A percentile compares a stretch with the other conserved stretches of the same genome.
Evolutionary conservation across 1,284 basidiomycete genomes (phyloP).

Genomic region (Exobasidium cylindrosporum): DNA sequence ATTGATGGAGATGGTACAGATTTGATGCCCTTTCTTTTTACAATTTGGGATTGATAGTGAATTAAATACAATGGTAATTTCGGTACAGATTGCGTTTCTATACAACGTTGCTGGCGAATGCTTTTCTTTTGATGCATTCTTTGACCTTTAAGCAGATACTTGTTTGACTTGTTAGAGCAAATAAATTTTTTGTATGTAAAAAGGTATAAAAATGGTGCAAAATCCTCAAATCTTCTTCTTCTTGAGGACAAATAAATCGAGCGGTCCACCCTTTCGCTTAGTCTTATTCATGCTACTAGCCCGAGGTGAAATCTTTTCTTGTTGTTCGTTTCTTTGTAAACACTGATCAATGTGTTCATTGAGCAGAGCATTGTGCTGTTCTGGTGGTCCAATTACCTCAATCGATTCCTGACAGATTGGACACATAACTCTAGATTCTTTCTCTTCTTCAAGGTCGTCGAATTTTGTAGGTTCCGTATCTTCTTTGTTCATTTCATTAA

Average conservation of each 20-base stretch:
- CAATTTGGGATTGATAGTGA: neutral
- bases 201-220: no score
- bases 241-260: neutral
- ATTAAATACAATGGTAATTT: neutral
- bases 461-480: neutral
- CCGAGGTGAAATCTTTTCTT: no score
- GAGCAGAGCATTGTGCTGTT: conserved; percentile 13
- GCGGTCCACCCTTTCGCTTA: neutral
- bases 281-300: no score
- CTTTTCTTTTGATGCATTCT: no score
- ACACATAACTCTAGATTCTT: conserved; percentile 14
- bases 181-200: no score
- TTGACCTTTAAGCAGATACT: no score
- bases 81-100: neutral
- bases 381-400: conserved; percentile 7
- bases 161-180: no score
- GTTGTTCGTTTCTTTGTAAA: conserved; percentile 8
- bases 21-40: no score
- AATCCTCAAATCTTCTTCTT: no score
- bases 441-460: neutral
- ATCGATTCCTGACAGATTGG: conserved; percentile 25
- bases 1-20: no score
- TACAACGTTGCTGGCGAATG: no score
- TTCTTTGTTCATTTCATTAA: neutral
- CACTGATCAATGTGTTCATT: conserved; percentile 35